Evolutionary conservation across 2,329 filamentous ascomycete genomes (phyloP).

Genomic region (Mariannaea sp.): DNA sequence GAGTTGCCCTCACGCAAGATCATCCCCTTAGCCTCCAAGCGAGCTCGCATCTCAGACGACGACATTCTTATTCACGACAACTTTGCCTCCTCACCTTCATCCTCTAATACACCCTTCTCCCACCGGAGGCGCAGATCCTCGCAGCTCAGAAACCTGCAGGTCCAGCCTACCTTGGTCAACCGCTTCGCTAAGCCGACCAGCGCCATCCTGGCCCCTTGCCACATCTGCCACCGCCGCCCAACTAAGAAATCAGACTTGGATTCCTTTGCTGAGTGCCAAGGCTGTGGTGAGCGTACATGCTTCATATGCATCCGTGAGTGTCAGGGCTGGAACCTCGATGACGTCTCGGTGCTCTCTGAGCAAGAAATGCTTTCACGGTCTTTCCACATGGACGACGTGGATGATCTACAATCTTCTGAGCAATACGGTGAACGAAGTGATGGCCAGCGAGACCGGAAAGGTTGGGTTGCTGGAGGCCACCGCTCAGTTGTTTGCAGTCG

Average conservation of each 20-base stretch:
- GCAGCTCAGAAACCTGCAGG: constrained; percentile 32
- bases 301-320: constrained; percentile 72
- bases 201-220: constrained; percentile 58
- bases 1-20: constrained; percentile 38
- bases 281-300: constrained; percentile 66
- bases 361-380: constrained; percentile 49
- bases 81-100: constrained; percentile 9
- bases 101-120: constrained; percentile 11
- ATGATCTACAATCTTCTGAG: constrained; percentile 37
- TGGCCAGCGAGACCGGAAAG: constrained; percentile 29
- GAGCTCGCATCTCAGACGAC: constrained; percentile 37
- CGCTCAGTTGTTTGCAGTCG: constrained; percentile 65
- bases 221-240: constrained; percentile 70
- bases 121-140: constrained; percentile 37
- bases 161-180: constrained; percentile 24
- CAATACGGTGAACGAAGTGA: constrained; percentile 17
- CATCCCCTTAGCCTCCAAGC: constrained; percentile 38
- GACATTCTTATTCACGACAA: constrained; percentile 27
- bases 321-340: constrained; percentile 50
- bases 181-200: constrained; percentile 17
- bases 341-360: constrained; percentile 36
- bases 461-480: constrained; percentile 52
- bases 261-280: constrained; percentile 66
- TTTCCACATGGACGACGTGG: constrained; percentile 57
- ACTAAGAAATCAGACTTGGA: constrained; percentile 69